Percentiles rank a stretch among this genome's conserved stretches.
Conservation (phyloP, 768 basidiomycete species). For the Exsudoporus frostii region DNA sequence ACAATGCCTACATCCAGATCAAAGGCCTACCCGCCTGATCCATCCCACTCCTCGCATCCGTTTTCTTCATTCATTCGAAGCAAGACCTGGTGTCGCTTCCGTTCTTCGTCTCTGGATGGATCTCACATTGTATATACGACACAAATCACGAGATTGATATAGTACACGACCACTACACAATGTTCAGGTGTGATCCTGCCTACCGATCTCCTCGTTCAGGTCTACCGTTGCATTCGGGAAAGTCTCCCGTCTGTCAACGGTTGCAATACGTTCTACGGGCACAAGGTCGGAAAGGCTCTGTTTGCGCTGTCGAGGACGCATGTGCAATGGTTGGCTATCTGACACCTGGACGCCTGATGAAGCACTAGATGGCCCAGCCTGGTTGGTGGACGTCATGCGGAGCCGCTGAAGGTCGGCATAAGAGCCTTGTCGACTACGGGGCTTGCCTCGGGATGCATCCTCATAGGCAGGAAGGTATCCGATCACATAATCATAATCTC, state of each 20-base stretch:
- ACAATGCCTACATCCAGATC: constrained; percentile 42
- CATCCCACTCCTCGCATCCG: neutral
- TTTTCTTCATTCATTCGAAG: constrained; percentile 6
- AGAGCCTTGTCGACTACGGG: constrained; percentile 64
- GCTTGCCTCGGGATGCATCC: constrained; percentile 40
- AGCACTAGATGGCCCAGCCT: constrained; percentile 4
- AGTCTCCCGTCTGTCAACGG: constrained; percentile 50
- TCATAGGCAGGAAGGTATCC: constrained; percentile 56
- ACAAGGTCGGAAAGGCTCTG: constrained; percentile 65
- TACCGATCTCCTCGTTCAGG: constrained; percentile 61
- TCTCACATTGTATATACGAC: constrained; percentile 31
- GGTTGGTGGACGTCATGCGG: constrained; percentile 35
- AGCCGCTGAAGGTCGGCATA: constrained; percentile 81
- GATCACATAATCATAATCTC: constrained; percentile 89
- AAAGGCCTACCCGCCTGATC: constrained; percentile 35
- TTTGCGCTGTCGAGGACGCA: constrained; percentile 53
- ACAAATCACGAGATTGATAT: constrained; percentile 20
- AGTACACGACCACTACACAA: constrained; percentile 14
- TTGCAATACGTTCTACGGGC: constrained; percentile 59
- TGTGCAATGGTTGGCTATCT: constrained; percentile 43
- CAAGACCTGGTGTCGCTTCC: constrained; percentile 22
- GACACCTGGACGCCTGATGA: constrained; percentile 17
- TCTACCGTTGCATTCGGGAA: constrained; percentile 65
- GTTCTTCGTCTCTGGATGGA: constrained; percentile 7
- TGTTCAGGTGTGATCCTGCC: constrained; percentile 28